phyloP scores from a whole-genome alignment of 2,329 filamentous ascomycete genomes.

The Xylaria sp. region DNA sequence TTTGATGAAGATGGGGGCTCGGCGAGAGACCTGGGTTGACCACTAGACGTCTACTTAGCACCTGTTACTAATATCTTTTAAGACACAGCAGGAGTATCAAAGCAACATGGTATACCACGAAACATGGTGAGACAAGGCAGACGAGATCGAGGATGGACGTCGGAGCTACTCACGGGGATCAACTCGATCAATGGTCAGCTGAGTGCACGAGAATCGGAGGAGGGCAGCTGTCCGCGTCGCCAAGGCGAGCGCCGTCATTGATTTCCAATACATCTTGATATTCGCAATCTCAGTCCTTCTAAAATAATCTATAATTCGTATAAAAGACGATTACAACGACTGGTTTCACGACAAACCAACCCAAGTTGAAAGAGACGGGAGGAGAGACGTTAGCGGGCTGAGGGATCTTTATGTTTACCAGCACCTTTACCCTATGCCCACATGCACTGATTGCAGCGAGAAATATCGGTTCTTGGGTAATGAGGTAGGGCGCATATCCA shows the following conservation, averaged over 20 bases:
- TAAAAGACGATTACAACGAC: neutral
- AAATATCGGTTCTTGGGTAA: constrained; percentile 9
- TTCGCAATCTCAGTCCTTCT: neutral
- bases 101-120: neutral
- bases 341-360: neutral
- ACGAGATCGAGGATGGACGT: neutral
- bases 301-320: neutral
- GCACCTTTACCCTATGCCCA: neutral
- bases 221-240: constrained; percentile 33
- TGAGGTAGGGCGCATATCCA: neutral
- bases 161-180: constrained; percentile 30
- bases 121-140: neutral
- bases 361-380: neutral
- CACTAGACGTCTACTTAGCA: constrained; percentile 16
- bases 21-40: constrained; percentile 38
- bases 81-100: neutral
- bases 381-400: neutral
- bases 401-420: constrained; percentile 2
- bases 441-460: neutral
- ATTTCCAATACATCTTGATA: constrained; percentile 33
- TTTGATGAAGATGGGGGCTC: constrained; percentile 41
- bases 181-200: constrained; percentile 39
- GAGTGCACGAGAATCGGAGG: constrained; percentile 40
- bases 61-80: neutral
- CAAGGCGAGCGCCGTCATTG: constrained; percentile 32